phyloP scores from a whole-genome alignment of 2,329 filamentous ascomycete genomes.

The Penicillium sumatraense region DNA sequence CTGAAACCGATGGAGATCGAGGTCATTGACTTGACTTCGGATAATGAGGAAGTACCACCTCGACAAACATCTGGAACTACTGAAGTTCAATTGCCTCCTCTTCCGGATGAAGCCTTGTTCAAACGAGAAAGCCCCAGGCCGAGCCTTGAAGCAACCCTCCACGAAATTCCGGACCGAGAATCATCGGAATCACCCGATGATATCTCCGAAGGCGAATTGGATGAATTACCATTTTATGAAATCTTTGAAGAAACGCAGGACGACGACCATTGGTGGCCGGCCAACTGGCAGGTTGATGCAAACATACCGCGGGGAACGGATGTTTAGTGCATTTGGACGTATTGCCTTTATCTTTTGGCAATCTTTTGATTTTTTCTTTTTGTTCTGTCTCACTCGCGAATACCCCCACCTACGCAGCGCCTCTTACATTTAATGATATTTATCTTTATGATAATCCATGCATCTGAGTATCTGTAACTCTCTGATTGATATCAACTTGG shows the following conservation, averaged over 20 bases:
- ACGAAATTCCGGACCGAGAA: not conserved
- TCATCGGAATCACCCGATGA: not conserved
- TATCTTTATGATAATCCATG: not conserved
- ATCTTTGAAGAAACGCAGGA: conserved; percentile 27
- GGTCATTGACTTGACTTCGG: conserved; percentile 11
- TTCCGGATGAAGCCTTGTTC: not conserved
- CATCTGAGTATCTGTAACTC: too few species aligned
- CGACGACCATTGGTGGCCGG: conserved; percentile 47
- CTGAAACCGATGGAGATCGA: not conserved
- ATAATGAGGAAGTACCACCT: not conserved
- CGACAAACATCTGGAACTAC: not conserved
- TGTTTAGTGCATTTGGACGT: not conserved
- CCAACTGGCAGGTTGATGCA: conserved; percentile 35
- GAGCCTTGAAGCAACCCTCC: not conserved
- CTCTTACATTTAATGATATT: not conserved
- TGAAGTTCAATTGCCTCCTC: not conserved
- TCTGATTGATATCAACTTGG: not conserved
- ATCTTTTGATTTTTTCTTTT: not conserved
- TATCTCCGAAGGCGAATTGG: not conserved
- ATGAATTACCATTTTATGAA: not conserved
- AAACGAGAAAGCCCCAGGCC: not conserved
- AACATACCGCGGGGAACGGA: conserved; percentile 24
- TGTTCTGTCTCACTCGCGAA: not conserved
- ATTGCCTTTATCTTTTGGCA: not conserved
- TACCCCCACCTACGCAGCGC: not conserved